Percentiles rank a stretch among this genome's conserved stretches.
Conservation (phyloP, 192 early-diverging fungal species). For the Backusella liffmaniae region DNA sequence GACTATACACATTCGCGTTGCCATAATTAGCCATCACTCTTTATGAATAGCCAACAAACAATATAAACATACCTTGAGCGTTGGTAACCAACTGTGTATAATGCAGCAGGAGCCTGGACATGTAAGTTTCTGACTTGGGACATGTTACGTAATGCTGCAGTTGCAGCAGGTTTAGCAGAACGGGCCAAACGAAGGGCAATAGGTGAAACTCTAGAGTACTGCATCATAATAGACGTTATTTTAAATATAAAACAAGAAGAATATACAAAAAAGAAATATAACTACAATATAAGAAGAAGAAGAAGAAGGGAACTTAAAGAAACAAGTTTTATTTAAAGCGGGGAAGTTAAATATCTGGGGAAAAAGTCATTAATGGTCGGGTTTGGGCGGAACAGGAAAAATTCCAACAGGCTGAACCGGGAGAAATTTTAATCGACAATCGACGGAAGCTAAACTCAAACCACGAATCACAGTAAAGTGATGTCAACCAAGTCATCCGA, state of each 20-base stretch:
- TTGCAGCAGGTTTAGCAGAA: background rate
- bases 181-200: constrained; percentile 7
- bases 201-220: constrained; percentile 16
- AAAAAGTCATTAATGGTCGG: constrained; percentile 11
- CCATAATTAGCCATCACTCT: background rate
- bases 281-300: constrained; percentile 6
- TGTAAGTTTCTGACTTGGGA: constrained; percentile 28
- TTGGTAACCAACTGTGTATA: constrained; percentile 21
- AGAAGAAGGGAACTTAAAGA: background rate
- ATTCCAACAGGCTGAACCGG: background rate
- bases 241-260: background rate
- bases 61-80: constrained; percentile 18
- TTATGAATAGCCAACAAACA: too few relatives aligned
- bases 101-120: constrained; percentile 25
- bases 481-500: background rate
- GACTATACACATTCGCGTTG: background rate
- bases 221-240: constrained; percentile 5
- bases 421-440: constrained; percentile 4
- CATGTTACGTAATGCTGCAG: constrained; percentile 21
- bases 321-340: background rate
- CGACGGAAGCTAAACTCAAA: background rate
- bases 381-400: constrained; percentile 14
- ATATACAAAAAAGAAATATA: background rate
- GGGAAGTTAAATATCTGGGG: constrained; percentile 7
- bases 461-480: background rate